phyloP scores from a whole-genome alignment of 1,284 basidiomycete species.

The Heliocybe sulcata region DNA sequence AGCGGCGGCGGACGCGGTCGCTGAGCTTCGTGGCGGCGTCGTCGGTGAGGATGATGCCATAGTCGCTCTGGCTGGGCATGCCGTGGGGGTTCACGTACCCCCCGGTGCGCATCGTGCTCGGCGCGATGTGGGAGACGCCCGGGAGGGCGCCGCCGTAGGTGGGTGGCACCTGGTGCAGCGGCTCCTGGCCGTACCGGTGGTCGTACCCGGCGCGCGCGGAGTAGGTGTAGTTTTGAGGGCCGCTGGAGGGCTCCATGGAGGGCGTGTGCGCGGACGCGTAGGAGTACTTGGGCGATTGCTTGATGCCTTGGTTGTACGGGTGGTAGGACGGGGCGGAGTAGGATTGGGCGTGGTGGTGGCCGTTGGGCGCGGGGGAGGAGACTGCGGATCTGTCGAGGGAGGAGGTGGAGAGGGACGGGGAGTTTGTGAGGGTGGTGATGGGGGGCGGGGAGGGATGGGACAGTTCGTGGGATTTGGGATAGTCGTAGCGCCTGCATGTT shows the following conservation, averaged over 20 bases:
- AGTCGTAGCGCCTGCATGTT: slow-evolving; percentile 24
- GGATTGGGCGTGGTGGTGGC: slow-evolving; percentile 10
- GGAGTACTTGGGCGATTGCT: slow-evolving; percentile 25
- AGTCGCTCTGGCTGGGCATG: slow-evolving; percentile 24
- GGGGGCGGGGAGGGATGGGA: slow-evolving; percentile 45
- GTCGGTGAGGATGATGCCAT: slow-evolving; percentile 54
- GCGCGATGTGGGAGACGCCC: slow-evolving; percentile 20
- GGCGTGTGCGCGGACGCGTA: slow-evolving; percentile 26
- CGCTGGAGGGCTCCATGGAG: slow-evolving; percentile 21
- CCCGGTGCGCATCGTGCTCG: slow-evolving; percentile 12
- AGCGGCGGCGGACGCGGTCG: slow-evolving; percentile 64
- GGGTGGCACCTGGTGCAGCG: slow-evolving; percentile 4
- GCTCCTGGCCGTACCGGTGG: slow-evolving; percentile 11
- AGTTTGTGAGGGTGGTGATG: slow-evolving; percentile 49
- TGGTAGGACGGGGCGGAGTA: slow-evolving; percentile 11
- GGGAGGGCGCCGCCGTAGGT: slow-evolving; percentile 4
- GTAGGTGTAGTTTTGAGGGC: slow-evolving; percentile 25
- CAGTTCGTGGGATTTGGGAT: slow-evolving; percentile 31
- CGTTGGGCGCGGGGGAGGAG: slow-evolving; percentile 43
- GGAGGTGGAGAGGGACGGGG: slow-evolving; percentile 52
- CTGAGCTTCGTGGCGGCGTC: slow-evolving; percentile 72
- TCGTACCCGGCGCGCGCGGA: slow-evolving; percentile 21
- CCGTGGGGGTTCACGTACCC: slow-evolving; percentile 23
- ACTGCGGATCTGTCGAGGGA: slow-evolving; percentile 53
- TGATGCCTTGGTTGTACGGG: slow-evolving; percentile 17